phyloP scores from a whole-genome alignment of 169 alveolate genomes.

The Eimeria sp. region DNA sequence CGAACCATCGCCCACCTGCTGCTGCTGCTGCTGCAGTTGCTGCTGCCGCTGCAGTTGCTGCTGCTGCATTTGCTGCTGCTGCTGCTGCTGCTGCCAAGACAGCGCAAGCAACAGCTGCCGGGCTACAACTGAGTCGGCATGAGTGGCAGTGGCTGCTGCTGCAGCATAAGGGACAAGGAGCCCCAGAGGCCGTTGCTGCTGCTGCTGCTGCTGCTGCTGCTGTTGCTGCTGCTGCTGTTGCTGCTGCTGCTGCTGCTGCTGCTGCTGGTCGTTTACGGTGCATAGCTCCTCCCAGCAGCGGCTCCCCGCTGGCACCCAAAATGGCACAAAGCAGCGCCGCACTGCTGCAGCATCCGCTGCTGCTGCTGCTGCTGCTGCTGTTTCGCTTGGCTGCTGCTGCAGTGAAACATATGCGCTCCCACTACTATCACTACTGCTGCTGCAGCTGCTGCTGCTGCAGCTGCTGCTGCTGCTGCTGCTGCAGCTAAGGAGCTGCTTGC shows the following conservation, averaged over 20 bases:
- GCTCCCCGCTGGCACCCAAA: not conserved
- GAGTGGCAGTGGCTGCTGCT: slow-evolving; percentile 32
- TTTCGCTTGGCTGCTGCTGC: not conserved
- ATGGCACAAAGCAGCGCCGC: slow-evolving; percentile 37
- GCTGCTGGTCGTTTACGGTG: not conserved
- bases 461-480: slow-evolving; percentile 38
- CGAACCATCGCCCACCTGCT: not conserved
- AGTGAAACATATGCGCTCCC: not conserved
- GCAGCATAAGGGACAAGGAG: slow-evolving; percentile 17
- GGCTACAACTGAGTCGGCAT: slow-evolving; percentile 34
- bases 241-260: slow-evolving; percentile 18
- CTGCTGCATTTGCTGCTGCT: slow-evolving; percentile 12
- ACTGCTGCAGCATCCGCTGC: slow-evolving; percentile 46
- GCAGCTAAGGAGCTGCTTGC: not conserved
- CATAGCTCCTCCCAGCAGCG: not conserved
- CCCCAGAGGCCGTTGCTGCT: not conserved
- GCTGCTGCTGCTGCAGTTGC: slow-evolving; percentile 37
- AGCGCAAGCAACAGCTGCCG: slow-evolving; percentile 34
- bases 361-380: slow-evolving; percentile 12
- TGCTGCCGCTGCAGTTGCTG: slow-evolving; percentile 31
- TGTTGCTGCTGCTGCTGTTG: slow-evolving; percentile 29
- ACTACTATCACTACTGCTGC: not conserved
- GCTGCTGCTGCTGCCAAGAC: slow-evolving; percentile 48
- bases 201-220: slow-evolving; percentile 39
- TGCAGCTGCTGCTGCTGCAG: not conserved